Evolutionary conservation across 2,329 filamentous ascomycete species (phyloP).

Genomic region (Talaromyces rugulosus): DNA sequence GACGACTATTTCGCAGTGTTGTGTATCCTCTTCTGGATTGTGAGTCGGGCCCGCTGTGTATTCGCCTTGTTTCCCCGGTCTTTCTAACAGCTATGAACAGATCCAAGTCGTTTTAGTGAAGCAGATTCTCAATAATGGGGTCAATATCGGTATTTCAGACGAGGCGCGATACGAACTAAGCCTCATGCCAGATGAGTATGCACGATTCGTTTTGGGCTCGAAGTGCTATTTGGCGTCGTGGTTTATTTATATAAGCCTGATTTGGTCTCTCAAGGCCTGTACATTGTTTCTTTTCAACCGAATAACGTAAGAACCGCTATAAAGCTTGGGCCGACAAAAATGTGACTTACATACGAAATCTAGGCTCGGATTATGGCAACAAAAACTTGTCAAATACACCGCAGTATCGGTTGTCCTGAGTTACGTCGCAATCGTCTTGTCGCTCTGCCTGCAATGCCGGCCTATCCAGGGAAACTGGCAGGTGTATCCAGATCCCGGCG

Average conservation of each 20-base stretch:
- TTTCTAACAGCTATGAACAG: not conserved
- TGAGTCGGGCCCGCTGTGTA: slow-evolving; percentile 5
- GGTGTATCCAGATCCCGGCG: slow-evolving; percentile 39
- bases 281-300: slow-evolving; percentile 43
- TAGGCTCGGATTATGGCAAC: slow-evolving; percentile 35
- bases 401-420: slow-evolving; percentile 25
- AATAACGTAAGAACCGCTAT: slow-evolving; percentile 33
- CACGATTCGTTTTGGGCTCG: slow-evolving; percentile 28
- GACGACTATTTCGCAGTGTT: slow-evolving; percentile 42
- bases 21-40: slow-evolving; percentile 38
- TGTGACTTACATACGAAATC: not conserved
- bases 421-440: slow-evolving; percentile 30
- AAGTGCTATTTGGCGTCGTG: slow-evolving; percentile 34
- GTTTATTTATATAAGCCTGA: slow-evolving; percentile 40
- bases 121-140: slow-evolving; percentile 29
- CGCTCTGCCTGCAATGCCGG: slow-evolving; percentile 34
- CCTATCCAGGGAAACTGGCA: slow-evolving; percentile 40
- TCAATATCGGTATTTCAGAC: slow-evolving; percentile 34
- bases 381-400: slow-evolving; percentile 35
- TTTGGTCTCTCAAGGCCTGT: slow-evolving; percentile 42
- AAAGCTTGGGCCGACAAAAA: not conserved
- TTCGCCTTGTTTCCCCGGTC: not conserved
- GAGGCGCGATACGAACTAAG: slow-evolving; percentile 17
- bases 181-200: slow-evolving; percentile 27
- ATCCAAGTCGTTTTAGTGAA: slow-evolving; percentile 10